These are phyloP conservation scores for Rhizophlyctis rosea DNA, from an alignment of 192 early-diverging fungal genomes.

Conservation along the genomic window DNA sequence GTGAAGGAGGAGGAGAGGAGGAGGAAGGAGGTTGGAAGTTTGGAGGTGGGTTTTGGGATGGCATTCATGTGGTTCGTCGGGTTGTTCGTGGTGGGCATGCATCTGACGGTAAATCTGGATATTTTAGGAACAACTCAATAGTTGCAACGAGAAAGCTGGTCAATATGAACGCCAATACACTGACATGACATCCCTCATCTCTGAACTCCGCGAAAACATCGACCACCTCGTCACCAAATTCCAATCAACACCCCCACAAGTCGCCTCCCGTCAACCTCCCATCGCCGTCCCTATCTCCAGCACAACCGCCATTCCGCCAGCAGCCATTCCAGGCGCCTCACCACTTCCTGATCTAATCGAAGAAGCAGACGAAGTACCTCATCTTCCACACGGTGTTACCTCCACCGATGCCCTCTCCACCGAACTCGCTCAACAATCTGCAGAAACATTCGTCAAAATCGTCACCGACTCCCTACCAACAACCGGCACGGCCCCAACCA, in stretches of 20 bases:
- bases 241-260: constrained; percentile 20
- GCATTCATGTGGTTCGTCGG: constrained; percentile 1
- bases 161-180: constrained; percentile 41
- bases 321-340: no score
- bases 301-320: neutral
- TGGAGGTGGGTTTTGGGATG: constrained; percentile 34
- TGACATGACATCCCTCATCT: constrained; percentile 30
- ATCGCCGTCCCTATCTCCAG: neutral
- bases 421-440: neutral
- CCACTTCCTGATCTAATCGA: no score
- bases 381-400: no score
- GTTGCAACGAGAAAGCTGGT: constrained; percentile 27
- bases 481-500: constrained; percentile 5
- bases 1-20: constrained; percentile 44
- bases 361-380: no score
- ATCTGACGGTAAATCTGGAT: neutral
- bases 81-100: neutral
- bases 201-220: constrained; percentile 38
- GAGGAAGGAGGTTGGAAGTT: constrained; percentile 30
- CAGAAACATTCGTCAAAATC: constrained; percentile 1
- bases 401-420: neutral
- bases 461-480: neutral
- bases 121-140: constrained; percentile 31
- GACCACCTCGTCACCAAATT: constrained; percentile 36
- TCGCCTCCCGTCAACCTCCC: neutral